A percentile compares a stretch with the other conserved stretches of the same genome.
Conservation (phyloP, 495 filamentous ascomycete species). For the Neurospora discreta region DNA sequence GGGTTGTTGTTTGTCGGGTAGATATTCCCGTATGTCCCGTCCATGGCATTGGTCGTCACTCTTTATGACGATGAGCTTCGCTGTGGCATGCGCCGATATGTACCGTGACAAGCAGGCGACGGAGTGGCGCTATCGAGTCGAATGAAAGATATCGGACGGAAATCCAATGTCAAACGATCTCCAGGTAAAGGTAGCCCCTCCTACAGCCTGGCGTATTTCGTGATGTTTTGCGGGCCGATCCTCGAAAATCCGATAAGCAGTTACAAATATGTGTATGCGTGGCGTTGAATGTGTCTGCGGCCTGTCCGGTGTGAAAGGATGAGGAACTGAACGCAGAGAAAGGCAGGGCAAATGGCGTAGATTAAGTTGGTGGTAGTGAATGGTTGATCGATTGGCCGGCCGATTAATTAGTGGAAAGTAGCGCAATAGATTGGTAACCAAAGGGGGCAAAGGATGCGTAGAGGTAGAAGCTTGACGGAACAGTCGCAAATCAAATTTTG, state of each 20-base stretch:
- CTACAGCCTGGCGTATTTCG: not conserved
- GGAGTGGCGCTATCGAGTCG: not conserved
- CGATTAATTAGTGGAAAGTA: not conserved
- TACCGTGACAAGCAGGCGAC: not conserved
- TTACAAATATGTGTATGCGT: not conserved
- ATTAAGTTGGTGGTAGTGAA: not conserved
- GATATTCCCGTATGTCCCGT: conserved; percentile 25
- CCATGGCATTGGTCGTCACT: conserved; percentile 12
- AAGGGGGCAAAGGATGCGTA: not conserved
- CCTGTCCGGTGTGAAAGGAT: not conserved
- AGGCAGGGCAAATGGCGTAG: not conserved
- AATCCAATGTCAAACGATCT: not conserved
- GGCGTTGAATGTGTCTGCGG: not conserved
- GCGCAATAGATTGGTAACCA: not conserved
- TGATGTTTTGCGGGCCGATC: not conserved
- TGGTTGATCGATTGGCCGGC: not conserved
- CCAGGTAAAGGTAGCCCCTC: not conserved
- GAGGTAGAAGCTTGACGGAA: not conserved
- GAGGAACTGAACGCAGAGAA: not conserved
- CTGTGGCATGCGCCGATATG: not conserved
- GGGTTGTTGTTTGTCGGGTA: conserved; percentile 11
- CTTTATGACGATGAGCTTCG: not conserved
- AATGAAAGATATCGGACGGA: not conserved
- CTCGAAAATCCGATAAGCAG: not conserved
- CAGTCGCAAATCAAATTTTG: not conserved